Evolutionary conservation across 1,139 yeast genomes (phyloP), one percentile per base, ranked within the genome.

Genomic region (Taphrina deformans): DNA sequence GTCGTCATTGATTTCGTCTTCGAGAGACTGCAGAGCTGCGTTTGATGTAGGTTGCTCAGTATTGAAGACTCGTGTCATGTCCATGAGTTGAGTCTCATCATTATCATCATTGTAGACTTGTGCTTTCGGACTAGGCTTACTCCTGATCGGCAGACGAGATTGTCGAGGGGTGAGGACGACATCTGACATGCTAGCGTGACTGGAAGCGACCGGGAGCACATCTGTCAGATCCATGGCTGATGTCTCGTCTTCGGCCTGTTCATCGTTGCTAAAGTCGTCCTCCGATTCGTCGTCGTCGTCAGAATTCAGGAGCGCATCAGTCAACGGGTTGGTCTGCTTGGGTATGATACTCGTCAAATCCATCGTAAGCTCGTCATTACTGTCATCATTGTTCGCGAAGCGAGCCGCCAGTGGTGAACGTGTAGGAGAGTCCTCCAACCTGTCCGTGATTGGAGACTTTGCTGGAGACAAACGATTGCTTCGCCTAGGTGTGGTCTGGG

Each of bases 351-450:
- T 65, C 5, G 71, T 68, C 64, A 69, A 55, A 26, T 69, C 71
- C 70, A 69, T 69, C 2, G 71, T 69, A 40, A 66, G 65, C 23
- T 70, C 71, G 38, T 67, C 69, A 31, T 66, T 67, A 27, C 40
- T 45, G 31, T 56, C 61, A 21, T 44, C 60, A 16, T 27, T 27
- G 31, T 45, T 48, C n/a, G 44, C 16, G 10, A 9, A 40, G 33
- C 16, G 29, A 9, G 40, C 40, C 1, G 35, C 38, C 12, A 38
- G 35, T 10, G 48, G 48, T 10, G 63, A 59, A 10, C 16, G 31
- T 18, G 62, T 35, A 1, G 63, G 63, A 3, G 63, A 59, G 12
- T 40, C 53, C 14, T 48, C 27, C 40, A 26, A 35, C 40, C 29
- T 35, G 29, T 45, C 38, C 14, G 10, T 16, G 18, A 44, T 45